Percentiles rank a stretch among this genome's conserved stretches.
phyloP scores from a whole-genome alignment of 1,284 basidiomycete species.

The Sporisorium exsertum region DNA sequence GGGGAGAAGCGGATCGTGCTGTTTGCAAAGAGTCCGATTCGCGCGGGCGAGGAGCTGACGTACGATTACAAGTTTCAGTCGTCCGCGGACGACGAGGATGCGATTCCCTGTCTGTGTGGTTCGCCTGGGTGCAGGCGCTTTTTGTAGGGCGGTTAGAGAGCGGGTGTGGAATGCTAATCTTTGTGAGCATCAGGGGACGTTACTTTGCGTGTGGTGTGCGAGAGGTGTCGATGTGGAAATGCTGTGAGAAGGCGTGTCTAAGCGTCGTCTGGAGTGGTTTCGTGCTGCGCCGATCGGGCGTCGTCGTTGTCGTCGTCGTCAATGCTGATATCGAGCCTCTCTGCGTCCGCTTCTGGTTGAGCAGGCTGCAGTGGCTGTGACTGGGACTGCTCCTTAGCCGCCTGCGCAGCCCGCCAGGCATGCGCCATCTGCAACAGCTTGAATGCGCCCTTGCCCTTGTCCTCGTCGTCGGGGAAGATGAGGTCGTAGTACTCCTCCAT shows the following conservation, averaged over 20 bases:
- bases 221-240: too few relatives aligned
- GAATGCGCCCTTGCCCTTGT: slow-evolving; percentile 60
- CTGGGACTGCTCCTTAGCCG: slow-evolving; percentile 24
- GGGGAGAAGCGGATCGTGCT: slow-evolving; percentile 99
- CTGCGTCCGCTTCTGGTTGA: slow-evolving; percentile 1
- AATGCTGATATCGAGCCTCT: slow-evolving; percentile 16
- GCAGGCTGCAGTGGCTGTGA: not conserved
- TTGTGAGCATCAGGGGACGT: too few relatives aligned
- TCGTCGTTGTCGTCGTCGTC: slow-evolving; percentile 15
- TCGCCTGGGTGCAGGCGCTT: slow-evolving; percentile 67
- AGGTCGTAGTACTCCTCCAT: slow-evolving; percentile 69
- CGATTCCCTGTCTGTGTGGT: slow-evolving; percentile 71
- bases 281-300: not conserved
- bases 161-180: not conserved
- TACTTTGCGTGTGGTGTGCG: too few relatives aligned
- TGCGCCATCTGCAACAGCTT: slow-evolving; percentile 66
- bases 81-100: slow-evolving; percentile 65
- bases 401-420: slow-evolving; percentile 58
- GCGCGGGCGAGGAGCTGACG: slow-evolving; percentile 75
- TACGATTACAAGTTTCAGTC: slow-evolving; percentile 70
- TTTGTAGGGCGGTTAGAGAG: slow-evolving; percentile 32
- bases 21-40: slow-evolving; percentile 89
- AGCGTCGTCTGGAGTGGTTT: not conserved
- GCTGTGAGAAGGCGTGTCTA: not conserved
- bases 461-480: slow-evolving; percentile 67